A percentile compares a stretch with the other conserved stretches of the same genome.
Conservation (phyloP, 2,329 filamentous ascomycete species). For the Nannizziopsis barbatae region DNA sequence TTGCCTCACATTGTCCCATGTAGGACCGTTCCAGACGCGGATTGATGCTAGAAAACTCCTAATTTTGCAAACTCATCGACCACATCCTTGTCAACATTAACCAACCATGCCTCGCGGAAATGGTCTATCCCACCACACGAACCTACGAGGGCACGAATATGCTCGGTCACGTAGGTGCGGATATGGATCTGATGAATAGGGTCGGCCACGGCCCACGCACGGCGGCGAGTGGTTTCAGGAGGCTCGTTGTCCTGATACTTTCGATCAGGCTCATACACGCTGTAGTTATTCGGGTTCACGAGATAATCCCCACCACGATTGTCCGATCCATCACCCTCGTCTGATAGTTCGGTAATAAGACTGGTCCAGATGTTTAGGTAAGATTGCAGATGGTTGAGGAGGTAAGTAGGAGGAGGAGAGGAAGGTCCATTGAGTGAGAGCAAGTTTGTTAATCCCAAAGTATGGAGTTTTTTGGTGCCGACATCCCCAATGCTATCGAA, state of each 20-base stretch:
- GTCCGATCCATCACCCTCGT: slow-evolving; percentile 30
- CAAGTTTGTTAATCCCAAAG: slow-evolving; percentile 37
- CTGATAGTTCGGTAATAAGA: slow-evolving; percentile 35
- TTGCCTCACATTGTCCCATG: no score
- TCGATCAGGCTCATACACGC: slow-evolving; percentile 22
- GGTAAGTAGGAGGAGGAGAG: slow-evolving; percentile 29
- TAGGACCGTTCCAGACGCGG: no score
- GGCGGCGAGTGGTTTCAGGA: slow-evolving; percentile 33
- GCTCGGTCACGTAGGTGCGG: slow-evolving; percentile 35
- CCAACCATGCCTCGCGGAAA: slow-evolving; percentile 35
- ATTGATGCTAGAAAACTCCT: slow-evolving; percentile 10
- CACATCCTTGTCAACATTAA: slow-evolving; percentile 36
- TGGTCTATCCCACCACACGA: slow-evolving; percentile 32
- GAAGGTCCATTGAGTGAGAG: slow-evolving; percentile 30
- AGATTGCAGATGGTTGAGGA: slow-evolving; percentile 36
- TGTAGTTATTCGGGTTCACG: slow-evolving; percentile 27
- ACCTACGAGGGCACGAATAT: slow-evolving; percentile 30
- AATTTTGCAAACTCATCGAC: slow-evolving; percentile 22
- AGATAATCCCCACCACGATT: slow-evolving; percentile 32
- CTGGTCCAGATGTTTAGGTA: slow-evolving; percentile 40
- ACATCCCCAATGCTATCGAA: slow-evolving; percentile 39
- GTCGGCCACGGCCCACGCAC: slow-evolving; percentile 33
- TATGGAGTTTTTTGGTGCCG: slow-evolving; percentile 38
- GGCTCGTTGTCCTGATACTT: slow-evolving; percentile 28
- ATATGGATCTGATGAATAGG: slow-evolving; percentile 36